Evolutionary conservation across 192 early-diverging fungal species (phyloP).

Genomic region (Coemansia sp.): DNA sequence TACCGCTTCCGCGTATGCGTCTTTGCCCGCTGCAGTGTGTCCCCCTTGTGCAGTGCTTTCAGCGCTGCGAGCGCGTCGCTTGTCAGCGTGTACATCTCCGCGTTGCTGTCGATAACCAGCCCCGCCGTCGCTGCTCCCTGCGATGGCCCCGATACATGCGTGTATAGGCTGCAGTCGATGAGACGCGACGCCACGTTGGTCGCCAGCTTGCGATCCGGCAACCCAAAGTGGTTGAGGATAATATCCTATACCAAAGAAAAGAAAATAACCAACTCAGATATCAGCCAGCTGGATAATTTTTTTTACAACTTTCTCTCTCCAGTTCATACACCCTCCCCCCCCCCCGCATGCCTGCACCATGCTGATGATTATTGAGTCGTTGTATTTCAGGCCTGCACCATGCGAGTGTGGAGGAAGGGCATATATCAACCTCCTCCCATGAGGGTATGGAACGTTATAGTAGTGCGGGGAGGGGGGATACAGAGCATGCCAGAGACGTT

Average conservation of each 20-base stretch:
- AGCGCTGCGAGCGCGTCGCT: conserved; percentile 27
- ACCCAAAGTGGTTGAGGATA: conserved; percentile 50
- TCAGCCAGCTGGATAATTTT: no score
- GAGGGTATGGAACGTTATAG: neutral
- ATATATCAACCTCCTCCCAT: neutral
- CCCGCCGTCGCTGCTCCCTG: neutral
- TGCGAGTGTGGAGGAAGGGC: neutral
- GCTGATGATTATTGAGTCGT: neutral
- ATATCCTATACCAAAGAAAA: conserved; percentile 41
- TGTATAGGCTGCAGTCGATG: conserved; percentile 55
- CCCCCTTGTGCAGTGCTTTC: conserved; percentile 30
- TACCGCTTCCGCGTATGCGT: conserved; percentile 48
- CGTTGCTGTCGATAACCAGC: conserved; percentile 49
- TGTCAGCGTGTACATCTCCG: conserved; percentile 54
- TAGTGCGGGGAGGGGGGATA: neutral
- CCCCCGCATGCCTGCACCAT: neutral
- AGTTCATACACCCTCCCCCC: neutral
- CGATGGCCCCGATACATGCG: conserved; percentile 48
- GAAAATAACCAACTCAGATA: neutral
- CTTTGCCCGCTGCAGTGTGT: conserved; percentile 36
- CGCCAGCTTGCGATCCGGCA: conserved; percentile 52
- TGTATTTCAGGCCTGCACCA: conserved; percentile 2
- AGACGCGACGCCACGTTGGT: conserved; percentile 47
- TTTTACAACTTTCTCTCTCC: no score
- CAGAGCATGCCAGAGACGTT: neutral